A percentile compares a stretch with the other conserved stretches of the same genome.
These are phyloP conservation scores for Coemansia sp. DNA, from an alignment of 192 early-diverging fungal genomes.

Conservation along the genomic window DNA sequence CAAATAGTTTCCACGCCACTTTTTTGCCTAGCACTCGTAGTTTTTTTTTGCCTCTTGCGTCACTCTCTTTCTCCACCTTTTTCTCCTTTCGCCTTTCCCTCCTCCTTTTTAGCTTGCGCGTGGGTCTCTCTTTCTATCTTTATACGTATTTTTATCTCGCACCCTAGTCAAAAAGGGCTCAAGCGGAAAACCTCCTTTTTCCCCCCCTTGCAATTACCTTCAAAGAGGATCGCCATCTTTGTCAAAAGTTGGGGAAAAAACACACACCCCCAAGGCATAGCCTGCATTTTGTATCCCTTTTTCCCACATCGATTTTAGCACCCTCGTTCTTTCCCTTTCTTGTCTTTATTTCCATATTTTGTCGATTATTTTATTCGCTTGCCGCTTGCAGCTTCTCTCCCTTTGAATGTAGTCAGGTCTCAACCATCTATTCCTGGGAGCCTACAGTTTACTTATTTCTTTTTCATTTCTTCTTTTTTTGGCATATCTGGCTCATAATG, in stretches of 20 bases:
- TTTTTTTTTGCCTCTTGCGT: not conserved
- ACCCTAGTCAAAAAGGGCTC: no score
- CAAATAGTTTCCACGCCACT: conserved; percentile 4
- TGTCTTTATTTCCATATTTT: not conserved
- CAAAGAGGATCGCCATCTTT: conserved; percentile 3
- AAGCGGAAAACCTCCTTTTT: not conserved
- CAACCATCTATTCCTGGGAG: not conserved
- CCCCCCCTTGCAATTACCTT: not conserved
- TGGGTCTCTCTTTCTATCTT: not conserved
- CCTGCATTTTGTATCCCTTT: not conserved
- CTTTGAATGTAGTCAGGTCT: not conserved
- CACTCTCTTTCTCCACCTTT: not conserved
- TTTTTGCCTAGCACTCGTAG: not conserved
- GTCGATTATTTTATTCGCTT: not conserved
- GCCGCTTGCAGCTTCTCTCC: not conserved
- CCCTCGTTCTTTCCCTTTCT: not conserved
- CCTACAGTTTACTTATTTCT: not conserved
- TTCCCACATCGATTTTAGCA: not conserved
- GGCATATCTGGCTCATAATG: not conserved
- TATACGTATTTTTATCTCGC: not conserved
- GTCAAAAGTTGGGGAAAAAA: not conserved
- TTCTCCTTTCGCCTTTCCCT: not conserved
- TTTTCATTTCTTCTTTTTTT: not conserved
- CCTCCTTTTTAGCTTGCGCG: not conserved
- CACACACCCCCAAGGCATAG: not conserved